A percentile compares a stretch with the other conserved stretches of the same genome.
These are phyloP conservation scores for Entrophospora sp. DNA, from an alignment of 192 early-diverging fungal species.

Conservation along the genomic window DNA sequence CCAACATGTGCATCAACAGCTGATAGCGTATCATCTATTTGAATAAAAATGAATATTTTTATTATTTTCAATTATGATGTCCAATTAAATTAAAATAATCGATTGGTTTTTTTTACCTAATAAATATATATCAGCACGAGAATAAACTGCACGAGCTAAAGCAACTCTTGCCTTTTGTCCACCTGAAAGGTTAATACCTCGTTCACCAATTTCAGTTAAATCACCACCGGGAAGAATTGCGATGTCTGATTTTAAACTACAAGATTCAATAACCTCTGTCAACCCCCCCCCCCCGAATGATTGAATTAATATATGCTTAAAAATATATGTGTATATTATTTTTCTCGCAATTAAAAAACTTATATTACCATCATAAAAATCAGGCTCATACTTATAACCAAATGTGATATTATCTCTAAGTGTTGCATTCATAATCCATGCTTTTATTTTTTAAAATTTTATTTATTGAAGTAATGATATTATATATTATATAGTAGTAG, in stretches of 20 bases:
- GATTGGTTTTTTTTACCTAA: too few species aligned
- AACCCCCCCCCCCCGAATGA: too few species aligned
- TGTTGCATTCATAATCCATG: slow-evolving; percentile 94
- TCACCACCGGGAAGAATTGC: slow-evolving; percentile 79
- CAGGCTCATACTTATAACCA: slow-evolving; percentile 65
- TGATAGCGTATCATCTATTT: slow-evolving; percentile 45
- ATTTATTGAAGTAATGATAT: too few species aligned
- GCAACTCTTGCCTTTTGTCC: slow-evolving; percentile 76
- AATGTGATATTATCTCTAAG: slow-evolving; percentile 88
- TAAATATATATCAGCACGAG: slow-evolving; percentile 76
- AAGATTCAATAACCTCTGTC: slow-evolving; percentile 58
- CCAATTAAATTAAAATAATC: too few species aligned
- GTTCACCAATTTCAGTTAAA: slow-evolving; percentile 84
- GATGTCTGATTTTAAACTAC: slow-evolving; percentile 76
- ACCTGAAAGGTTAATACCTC: slow-evolving; percentile 83
- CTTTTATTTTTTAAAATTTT: slow-evolving; percentile 53
- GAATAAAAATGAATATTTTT: too few species aligned
- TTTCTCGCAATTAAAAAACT: too few species aligned
- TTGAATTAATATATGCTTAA: background rate
- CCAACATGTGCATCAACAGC: slow-evolving; percentile 58
- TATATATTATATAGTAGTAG: slow-evolving; percentile 56
- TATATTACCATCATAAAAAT: slow-evolving; percentile 53
- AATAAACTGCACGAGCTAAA: slow-evolving; percentile 72
- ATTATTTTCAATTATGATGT: too few species aligned
- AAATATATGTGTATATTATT: too few species aligned